phyloP scores from a whole-genome alignment of 2,329 filamentous ascomycete genomes.

The Diaporthe citriasiana region DNA sequence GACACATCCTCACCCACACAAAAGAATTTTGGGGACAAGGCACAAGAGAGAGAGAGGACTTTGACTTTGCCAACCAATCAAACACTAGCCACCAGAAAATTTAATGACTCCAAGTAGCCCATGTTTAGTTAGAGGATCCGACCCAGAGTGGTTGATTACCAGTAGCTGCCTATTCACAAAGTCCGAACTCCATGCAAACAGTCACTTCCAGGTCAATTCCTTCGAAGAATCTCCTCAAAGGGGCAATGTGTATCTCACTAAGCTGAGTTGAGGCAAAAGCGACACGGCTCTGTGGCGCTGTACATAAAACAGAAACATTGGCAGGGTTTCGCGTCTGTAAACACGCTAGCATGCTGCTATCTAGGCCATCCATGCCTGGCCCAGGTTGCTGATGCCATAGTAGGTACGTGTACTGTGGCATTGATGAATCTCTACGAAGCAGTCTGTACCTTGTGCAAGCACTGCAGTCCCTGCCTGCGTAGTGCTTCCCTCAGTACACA shows the following conservation, averaged over 20 bases:
- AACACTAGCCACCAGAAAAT: not conserved
- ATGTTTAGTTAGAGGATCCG: not conserved
- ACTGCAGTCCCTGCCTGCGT: not conserved
- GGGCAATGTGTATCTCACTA: too few relatives aligned
- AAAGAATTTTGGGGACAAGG: not conserved
- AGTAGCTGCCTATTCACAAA: not conserved
- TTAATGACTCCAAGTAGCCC: not conserved
- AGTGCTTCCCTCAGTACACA: too few relatives aligned
- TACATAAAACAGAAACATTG: not conserved
- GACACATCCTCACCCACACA: not conserved
- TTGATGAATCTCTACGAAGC: too few relatives aligned
- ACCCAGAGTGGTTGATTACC: not conserved
- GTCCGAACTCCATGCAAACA: not conserved
- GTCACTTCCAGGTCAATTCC: not conserved
- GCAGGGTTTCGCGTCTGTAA: constrained; percentile 20
- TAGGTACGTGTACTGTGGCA: too few relatives aligned
- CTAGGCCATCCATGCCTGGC: not conserved
- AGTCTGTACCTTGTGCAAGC: not conserved
- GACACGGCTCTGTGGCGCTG: constrained; percentile 10
- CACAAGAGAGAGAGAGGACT: not conserved
- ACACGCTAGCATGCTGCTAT: not conserved
- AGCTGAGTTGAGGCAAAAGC: not conserved
- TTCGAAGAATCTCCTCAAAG: not conserved
- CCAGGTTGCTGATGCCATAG: not conserved
- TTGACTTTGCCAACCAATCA: not conserved